phyloP scores from a whole-genome alignment of 139 green algal genomes.

The Spirogloea muscicola region DNA sequence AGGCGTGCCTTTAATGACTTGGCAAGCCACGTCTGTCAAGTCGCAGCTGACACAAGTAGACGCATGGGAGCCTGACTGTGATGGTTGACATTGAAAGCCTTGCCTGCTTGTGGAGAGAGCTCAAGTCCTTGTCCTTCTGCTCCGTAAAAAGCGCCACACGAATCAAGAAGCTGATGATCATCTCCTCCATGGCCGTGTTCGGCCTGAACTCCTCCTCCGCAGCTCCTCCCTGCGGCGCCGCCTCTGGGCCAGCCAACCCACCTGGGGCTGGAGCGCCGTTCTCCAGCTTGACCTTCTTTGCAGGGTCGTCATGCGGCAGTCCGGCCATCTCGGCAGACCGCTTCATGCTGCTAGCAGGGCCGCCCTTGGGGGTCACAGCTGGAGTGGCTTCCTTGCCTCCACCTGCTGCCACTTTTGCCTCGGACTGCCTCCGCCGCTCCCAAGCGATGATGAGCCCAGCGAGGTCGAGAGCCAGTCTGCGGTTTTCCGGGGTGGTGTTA shows the following conservation, averaged over 20 bases:
- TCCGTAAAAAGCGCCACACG: conserved; percentile 50
- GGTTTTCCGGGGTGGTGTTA: conserved; percentile 69
- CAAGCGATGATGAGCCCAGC: conserved; percentile 78
- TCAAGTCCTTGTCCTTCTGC: conserved; percentile 58
- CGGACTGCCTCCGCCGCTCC: conserved; percentile 61
- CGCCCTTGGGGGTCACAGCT: no score
- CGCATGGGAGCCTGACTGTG: no score
- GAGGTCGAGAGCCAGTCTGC: conserved; percentile 85
- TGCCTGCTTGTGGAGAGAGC: conserved; percentile 49
- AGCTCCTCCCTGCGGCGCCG: background rate
- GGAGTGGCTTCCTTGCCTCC: conserved; percentile 5
- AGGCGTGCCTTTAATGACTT: no score
- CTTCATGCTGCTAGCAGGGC: background rate
- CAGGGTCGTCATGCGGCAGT: no score
- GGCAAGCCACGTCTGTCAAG: no score
- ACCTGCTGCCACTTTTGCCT: background rate
- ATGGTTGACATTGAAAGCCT: no score
- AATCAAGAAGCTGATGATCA: conserved; percentile 84
- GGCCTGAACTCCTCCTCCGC: conserved; percentile 57
- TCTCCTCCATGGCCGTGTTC: conserved; percentile 66
- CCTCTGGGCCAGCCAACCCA: no score
- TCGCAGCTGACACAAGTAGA: no score
- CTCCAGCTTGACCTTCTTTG: no score
- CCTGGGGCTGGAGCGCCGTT: no score
- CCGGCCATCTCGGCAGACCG: background rate